Evolutionary conservation across 371 early-diverging fungal species (phyloP).

Genomic region (Saksenaea vasiformis): DNA sequence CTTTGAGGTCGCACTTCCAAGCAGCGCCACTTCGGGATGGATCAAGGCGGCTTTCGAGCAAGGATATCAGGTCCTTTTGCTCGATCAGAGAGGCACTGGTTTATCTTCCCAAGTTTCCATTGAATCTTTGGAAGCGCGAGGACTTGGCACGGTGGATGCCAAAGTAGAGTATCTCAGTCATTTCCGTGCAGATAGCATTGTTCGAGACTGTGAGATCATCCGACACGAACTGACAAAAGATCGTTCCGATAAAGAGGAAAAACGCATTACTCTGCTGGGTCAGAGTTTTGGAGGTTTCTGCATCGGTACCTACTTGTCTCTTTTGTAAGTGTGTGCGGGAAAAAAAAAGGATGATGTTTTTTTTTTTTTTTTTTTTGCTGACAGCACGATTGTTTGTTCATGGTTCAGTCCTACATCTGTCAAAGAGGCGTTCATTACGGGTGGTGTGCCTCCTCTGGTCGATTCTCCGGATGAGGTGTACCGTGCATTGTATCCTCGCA

Average conservation of each 20-base stretch:
- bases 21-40: conserved; percentile 61
- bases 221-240: conserved; percentile 54
- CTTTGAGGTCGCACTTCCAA: conserved; percentile 55
- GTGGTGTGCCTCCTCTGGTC: conserved; percentile 73
- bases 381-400: too few relatives aligned
- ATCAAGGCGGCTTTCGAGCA: conserved; percentile 61
- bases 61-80: conserved; percentile 67
- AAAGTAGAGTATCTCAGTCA: conserved; percentile 64
- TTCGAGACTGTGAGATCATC: conserved; percentile 71
- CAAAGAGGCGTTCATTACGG: conserved; percentile 68
- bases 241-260: conserved; percentile 24
- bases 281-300: conserved; percentile 81
- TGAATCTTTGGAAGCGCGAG: conserved; percentile 40
- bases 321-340: conserved; percentile 52
- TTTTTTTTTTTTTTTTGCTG: too few relatives aligned
- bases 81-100: conserved; percentile 80
- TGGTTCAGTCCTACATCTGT: conserved; percentile 68
- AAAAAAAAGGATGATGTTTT: neutral
- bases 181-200: conserved; percentile 77
- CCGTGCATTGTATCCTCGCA: conserved; percentile 61
- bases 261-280: conserved; percentile 54
- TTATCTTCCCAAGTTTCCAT: conserved; percentile 64
- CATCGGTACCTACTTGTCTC: conserved; percentile 69
- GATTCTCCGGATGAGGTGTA: conserved; percentile 68
- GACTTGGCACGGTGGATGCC: conserved; percentile 48